A percentile compares a stretch with the other conserved stretches of the same genome.
phyloP scores from a whole-genome alignment of 768 basidiomycete species.

The Trametes gibbosa region DNA sequence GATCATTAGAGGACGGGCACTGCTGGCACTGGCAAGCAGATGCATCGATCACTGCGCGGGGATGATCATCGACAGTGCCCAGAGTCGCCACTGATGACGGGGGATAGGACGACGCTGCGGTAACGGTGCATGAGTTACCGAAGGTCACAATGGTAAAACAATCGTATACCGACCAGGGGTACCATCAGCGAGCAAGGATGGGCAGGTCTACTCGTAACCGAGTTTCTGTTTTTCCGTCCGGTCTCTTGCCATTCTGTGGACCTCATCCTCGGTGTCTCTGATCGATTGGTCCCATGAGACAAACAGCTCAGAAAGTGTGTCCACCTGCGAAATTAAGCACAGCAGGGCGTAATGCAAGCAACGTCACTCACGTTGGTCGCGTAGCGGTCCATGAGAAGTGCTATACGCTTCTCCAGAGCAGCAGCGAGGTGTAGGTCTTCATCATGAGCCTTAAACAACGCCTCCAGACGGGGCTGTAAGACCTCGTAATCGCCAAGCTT shows the following conservation, averaged over 20 bases:
- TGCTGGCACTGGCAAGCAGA: neutral
- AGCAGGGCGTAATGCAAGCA: neutral
- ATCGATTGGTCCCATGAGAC: conserved; percentile 82
- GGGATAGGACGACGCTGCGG: neutral
- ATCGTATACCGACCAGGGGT: neutral
- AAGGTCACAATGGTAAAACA: neutral
- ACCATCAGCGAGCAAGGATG: neutral
- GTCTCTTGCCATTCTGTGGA: conserved; percentile 57
- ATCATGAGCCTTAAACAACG: conserved; percentile 53
- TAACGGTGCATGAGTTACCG: neutral
- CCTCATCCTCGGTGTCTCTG: conserved; percentile 60
- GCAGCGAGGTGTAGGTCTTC: conserved; percentile 57
- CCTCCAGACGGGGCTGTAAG: conserved; percentile 65
- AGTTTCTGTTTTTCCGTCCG: conserved; percentile 56
- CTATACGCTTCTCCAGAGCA: conserved; percentile 64
- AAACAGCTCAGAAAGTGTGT: conserved; percentile 79
- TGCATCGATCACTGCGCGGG: neutral
- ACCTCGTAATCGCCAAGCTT: conserved; percentile 66
- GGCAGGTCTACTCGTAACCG: conserved; percentile 48
- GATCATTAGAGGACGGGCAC: neutral
- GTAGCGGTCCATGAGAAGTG: conserved; percentile 63
- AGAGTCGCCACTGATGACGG: neutral
- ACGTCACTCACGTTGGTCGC: conserved; percentile 57
- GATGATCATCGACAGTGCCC: neutral
- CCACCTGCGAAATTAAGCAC: conserved; percentile 48